Conservation (phyloP, 805 yeast genomes). For the Cyberlindnera misumaiensis region DNA sequence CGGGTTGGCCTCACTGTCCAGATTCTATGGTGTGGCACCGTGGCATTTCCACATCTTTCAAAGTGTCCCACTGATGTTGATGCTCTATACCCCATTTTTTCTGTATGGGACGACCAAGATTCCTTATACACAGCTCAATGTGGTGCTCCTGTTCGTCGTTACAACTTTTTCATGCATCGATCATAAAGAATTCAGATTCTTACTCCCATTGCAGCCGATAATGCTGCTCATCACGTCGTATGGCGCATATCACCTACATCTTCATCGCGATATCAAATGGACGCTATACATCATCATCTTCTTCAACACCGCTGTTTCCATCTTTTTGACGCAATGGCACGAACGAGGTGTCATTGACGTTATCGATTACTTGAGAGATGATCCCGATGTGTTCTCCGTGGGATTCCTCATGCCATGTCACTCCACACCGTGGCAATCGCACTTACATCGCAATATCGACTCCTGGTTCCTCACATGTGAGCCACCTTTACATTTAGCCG, state of each 20-base stretch:
- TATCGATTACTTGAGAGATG: constrained; percentile 41
- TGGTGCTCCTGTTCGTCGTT: constrained; percentile 38
- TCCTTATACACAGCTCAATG: constrained; percentile 22
- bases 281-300: constrained; percentile 20
- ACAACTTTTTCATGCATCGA: constrained; percentile 53
- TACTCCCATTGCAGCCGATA: constrained; percentile 79
- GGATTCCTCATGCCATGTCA: constrained; percentile 95
- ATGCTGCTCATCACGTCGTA: constrained; percentile 46
- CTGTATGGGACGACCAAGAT: constrained; percentile 33
- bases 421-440: constrained; percentile 92
- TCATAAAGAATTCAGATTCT: constrained; percentile 89
- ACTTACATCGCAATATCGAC: constrained; percentile 53
- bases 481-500: constrained; percentile 58
- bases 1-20: constrained; percentile 61
- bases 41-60: constrained; percentile 81
- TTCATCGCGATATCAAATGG: constrained; percentile 11
- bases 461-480: constrained; percentile 87
- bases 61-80: constrained; percentile 70
- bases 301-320: constrained; percentile 37
- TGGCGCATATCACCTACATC: constrained; percentile 20
- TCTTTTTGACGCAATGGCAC: constrained; percentile 57
- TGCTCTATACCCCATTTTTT: constrained; percentile 60
- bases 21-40: constrained; percentile 80
- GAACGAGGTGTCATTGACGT: constrained; percentile 84
- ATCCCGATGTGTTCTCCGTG: constrained; percentile 38